These are phyloP conservation scores for Yamadazyma insecticola DNA, from an alignment of 805 yeast species.

Conservation along the genomic window DNA sequence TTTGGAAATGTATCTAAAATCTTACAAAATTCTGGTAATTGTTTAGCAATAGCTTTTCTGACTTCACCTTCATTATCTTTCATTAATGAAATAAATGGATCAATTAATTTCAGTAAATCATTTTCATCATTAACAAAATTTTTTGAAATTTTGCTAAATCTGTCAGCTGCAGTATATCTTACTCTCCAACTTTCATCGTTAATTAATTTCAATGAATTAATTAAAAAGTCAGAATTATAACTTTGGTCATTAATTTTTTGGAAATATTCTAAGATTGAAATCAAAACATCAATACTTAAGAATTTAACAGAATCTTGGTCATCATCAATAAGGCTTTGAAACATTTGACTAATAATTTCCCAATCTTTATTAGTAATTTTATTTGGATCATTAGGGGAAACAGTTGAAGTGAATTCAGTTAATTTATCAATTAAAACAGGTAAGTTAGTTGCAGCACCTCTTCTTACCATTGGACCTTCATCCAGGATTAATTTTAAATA, in stretches of 20 bases:
- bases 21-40: slow-evolving; percentile 70
- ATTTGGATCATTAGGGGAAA: slow-evolving; percentile 27
- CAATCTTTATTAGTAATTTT: slow-evolving; percentile 58
- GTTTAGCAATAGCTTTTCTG: slow-evolving; percentile 89
- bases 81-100: slow-evolving; percentile 71
- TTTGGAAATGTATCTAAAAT: slow-evolving; percentile 36
- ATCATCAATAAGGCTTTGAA: slow-evolving; percentile 70
- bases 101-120: slow-evolving; percentile 56
- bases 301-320: slow-evolving; percentile 94
- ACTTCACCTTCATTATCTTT: slow-evolving; percentile 96
- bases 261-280: slow-evolving; percentile 72
- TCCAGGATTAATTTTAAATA: slow-evolving; percentile 74
- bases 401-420: slow-evolving; percentile 32
- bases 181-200: slow-evolving; percentile 97
- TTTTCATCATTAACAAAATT: slow-evolving; percentile 56
- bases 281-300: slow-evolving; percentile 80
- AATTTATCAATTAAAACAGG: slow-evolving; percentile 65
- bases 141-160: slow-evolving; percentile 68
- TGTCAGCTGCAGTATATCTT: slow-evolving; percentile 96
- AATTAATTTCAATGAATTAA: slow-evolving; percentile 64
- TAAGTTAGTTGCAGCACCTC: slow-evolving; percentile 84
- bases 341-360: slow-evolving; percentile 78
- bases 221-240: slow-evolving; percentile 59
- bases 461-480: slow-evolving; percentile 97
- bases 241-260: slow-evolving; percentile 51